Base-by-base conservation (phyloP, 148 eudicot genomes). In the Cornus florida region DNA sequence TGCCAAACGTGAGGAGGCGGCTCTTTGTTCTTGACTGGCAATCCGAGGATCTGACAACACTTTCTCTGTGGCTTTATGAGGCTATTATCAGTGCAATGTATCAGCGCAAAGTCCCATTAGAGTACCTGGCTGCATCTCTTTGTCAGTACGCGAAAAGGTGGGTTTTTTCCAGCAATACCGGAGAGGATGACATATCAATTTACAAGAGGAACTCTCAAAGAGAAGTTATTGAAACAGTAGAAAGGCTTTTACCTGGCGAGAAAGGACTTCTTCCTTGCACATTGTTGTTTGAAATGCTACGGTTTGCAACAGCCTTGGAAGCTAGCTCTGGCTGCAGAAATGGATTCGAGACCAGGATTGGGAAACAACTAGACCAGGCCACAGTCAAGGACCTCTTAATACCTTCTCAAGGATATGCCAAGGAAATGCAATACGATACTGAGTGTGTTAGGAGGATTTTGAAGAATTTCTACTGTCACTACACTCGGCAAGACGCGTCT, bases 381-480 rank as follows among this genome's bases (percentile, higher is more conserved):
- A 79, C 85, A 0, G 87, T 83, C 0, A 74, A 82, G 60, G 95
- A 94, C 82, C 86, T 94, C 67, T 77, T 90, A n/a, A 87, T 88
- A 72, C 90, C 94, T 50, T 79, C 82, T 38, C 82, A 70, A 62
- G 89, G 89, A 12, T 84, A 86, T 56, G 80, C 91, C 28, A 85
- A 75, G 59, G 86, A 84, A 59, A 74, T 71, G 28, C 68, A 82
- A 75, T 83, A 82, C 35, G 88, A 88, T 32, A 72, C 81, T 1
- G 92, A 94, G 31, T 84, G 88, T 70, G 72, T 94, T 4, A 83
- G 83, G 73, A 84, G 88, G 77, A 89, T 94, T 10, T 32, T 94
- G 77, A 90, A 92, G 78, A 83, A 82, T 22, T 94, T 80, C 77
- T 94, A 88, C 81, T 53, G 81, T 19, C 86, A 87, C 62, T 86